These are phyloP conservation scores for Entomortierella parvispora DNA, from an alignment of 192 early-diverging fungal genomes.

Conservation along the genomic window DNA sequence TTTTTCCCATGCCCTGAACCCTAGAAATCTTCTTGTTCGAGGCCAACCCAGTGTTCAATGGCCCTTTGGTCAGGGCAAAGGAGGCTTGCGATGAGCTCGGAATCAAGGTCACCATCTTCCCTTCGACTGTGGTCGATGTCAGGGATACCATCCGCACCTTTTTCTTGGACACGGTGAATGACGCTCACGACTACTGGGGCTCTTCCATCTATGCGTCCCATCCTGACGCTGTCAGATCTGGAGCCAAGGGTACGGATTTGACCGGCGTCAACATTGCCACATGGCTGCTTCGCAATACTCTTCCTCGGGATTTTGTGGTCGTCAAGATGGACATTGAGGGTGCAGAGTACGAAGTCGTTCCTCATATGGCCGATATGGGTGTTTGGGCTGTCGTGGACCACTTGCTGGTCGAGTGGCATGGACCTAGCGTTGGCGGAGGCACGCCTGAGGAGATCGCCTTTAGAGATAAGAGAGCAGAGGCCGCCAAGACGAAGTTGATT, in stretches of 20 bases:
- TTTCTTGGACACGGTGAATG: conserved; percentile 9
- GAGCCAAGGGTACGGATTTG: conserved; percentile 2
- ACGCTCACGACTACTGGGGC: background rate
- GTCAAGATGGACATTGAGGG: conserved; percentile 30
- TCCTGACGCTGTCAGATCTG: background rate
- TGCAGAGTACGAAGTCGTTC: conserved; percentile 16
- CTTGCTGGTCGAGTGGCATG: conserved; percentile 20
- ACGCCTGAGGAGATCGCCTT: conserved; percentile 5
- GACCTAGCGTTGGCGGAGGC: background rate
- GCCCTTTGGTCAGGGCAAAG: background rate
- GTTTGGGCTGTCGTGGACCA: conserved; percentile 12
- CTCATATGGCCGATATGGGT: conserved; percentile 24
- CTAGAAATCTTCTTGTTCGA: conserved; percentile 14
- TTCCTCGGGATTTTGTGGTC: conserved; percentile 16
- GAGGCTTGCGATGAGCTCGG: background rate
- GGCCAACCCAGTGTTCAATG: conserved; percentile 20
- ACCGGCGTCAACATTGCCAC: conserved; percentile 1
- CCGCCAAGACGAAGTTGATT: conserved; percentile 6
- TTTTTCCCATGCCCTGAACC: no score
- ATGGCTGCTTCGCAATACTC: conserved; percentile 11
- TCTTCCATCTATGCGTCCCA: conserved; percentile 13
- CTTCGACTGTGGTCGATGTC: conserved; percentile 15
- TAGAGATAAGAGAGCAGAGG: background rate
- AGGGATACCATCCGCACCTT: conserved; percentile 7
- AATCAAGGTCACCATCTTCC: conserved; percentile 23